Percentiles rank a stretch among this genome's conserved stretches.
These are phyloP conservation scores for Nemania sp. DNA, from an alignment of 2,329 filamentous ascomycete genomes.

Conservation along the genomic window DNA sequence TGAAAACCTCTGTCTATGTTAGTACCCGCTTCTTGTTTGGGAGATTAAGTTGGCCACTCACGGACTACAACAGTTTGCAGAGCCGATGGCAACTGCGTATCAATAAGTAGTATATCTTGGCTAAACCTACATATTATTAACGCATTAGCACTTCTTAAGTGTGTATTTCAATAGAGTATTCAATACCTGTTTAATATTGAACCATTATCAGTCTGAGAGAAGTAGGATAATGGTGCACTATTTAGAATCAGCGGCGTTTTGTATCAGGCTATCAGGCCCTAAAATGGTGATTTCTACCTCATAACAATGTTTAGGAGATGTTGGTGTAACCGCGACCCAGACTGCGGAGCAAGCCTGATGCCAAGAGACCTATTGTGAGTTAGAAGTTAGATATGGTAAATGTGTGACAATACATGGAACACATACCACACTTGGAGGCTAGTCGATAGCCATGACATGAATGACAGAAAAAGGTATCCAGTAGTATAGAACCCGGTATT, in stretches of 20 bases:
- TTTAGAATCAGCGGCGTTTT: not conserved
- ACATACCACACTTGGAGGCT: slow-evolving; percentile 53
- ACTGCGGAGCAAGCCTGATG: slow-evolving; percentile 54
- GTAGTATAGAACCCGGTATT: slow-evolving; percentile 50
- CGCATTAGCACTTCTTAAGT: not conserved
- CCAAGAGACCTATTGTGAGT: slow-evolving; percentile 47
- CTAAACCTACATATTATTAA: slow-evolving; percentile 52
- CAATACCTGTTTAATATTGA: slow-evolving; percentile 56
- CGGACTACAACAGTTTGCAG: slow-evolving; percentile 52
- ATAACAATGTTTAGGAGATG: slow-evolving; percentile 51
- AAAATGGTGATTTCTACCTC: slow-evolving; percentile 4
- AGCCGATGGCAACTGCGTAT: slow-evolving; percentile 56
- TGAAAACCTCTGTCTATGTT: slow-evolving; percentile 51
- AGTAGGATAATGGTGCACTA: slow-evolving; percentile 57
- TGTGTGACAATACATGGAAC: not conserved
- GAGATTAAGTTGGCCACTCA: slow-evolving; percentile 44
- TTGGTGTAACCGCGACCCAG: slow-evolving; percentile 51
- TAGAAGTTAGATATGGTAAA: not conserved
- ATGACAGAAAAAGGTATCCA: slow-evolving; percentile 53
- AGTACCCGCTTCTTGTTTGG: not conserved
- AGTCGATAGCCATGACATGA: slow-evolving; percentile 55
- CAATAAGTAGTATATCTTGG: slow-evolving; percentile 59
- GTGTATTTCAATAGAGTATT: not conserved
- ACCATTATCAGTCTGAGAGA: slow-evolving; percentile 56
- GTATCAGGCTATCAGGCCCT: not conserved